Percentiles rank a stretch among this genome's conserved stretches.
Conservation (phyloP, 1,284 basidiomycete species). For the Sporisorium iseilematis-ciliati region DNA sequence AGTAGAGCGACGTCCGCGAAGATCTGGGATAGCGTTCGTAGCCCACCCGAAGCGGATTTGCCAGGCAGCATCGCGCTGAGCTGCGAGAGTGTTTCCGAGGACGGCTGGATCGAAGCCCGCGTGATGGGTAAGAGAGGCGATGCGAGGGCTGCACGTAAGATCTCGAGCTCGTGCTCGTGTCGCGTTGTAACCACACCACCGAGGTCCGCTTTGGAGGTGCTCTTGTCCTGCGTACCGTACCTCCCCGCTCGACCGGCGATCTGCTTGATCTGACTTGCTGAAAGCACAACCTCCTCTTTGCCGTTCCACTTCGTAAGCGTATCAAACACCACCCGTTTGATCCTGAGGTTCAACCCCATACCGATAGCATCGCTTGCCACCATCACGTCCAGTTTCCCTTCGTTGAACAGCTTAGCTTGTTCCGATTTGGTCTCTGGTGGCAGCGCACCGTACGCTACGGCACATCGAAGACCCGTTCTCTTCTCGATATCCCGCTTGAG, state of each 20-base stretch:
- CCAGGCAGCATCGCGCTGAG: conserved; percentile 71
- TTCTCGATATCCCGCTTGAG: conserved; percentile 82
- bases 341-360: conserved; percentile 96
- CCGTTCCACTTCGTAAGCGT: conserved; percentile 82
- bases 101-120: conserved; percentile 71
- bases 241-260: conserved; percentile 96
- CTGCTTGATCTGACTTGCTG: conserved; percentile 89
- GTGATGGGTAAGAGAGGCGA: conserved; percentile 72
- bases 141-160: conserved; percentile 73
- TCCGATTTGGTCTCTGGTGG: conserved; percentile 90
- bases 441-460: conserved; percentile 88
- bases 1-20: conserved; percentile 74
- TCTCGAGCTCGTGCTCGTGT: conserved; percentile 76
- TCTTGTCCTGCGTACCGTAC: conserved; percentile 79
- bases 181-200: conserved; percentile 76
- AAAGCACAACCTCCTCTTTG: conserved; percentile 74
- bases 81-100: conserved; percentile 63
- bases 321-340: conserved; percentile 89
- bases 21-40: conserved; percentile 70
- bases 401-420: conserved; percentile 90
- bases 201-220: conserved; percentile 19
- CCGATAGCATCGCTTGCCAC: conserved; percentile 93
- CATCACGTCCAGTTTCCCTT: conserved; percentile 84
- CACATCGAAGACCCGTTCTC: conserved; percentile 80
- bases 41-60: background rate